Conservation (phyloP, 73 alveolate species). For the Halteria grandinella region DNA sequence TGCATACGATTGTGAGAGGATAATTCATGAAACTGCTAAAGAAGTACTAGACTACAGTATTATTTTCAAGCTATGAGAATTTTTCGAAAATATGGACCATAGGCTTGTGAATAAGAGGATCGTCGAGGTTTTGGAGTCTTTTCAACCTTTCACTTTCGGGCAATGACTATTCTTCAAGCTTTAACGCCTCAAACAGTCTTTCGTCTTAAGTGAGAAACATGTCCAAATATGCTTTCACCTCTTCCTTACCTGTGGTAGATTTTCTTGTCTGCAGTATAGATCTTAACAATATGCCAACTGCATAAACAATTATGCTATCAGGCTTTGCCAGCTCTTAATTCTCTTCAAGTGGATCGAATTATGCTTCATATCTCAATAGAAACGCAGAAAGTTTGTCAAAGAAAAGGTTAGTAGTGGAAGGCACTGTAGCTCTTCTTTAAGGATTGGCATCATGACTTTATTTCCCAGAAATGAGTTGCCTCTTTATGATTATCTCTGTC, state of each 20-base stretch:
- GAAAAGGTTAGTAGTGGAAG: no score
- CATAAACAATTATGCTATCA: no score
- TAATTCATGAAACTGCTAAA: background rate
- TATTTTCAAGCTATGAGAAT: background rate
- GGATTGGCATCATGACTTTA: no score
- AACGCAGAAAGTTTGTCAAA: no score
- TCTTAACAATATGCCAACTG: no score
- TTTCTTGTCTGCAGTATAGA: conserved; percentile 2
- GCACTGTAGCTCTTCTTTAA: no score
- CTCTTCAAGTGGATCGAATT: no score
- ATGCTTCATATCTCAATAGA: no score
- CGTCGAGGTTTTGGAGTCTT: background rate
- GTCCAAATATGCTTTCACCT: background rate
- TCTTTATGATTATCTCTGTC: background rate
- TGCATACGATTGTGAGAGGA: no score
- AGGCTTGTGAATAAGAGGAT: conserved; percentile 26
- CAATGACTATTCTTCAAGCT: background rate
- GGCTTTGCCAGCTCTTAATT: no score
- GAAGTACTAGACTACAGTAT: background rate
- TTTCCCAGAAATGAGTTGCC: conserved; percentile 5
- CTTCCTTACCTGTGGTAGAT: conserved; percentile 14
- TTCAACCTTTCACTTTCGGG: background rate
- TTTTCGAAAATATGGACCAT: conserved; percentile 19
- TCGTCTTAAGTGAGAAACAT: conserved; percentile 4
- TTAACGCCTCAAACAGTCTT: background rate